Evolutionary conservation across 441 rosid species (phyloP), one percentile per base, ranked within the genome.

Genomic region (Aquilaria agallochum): DNA sequence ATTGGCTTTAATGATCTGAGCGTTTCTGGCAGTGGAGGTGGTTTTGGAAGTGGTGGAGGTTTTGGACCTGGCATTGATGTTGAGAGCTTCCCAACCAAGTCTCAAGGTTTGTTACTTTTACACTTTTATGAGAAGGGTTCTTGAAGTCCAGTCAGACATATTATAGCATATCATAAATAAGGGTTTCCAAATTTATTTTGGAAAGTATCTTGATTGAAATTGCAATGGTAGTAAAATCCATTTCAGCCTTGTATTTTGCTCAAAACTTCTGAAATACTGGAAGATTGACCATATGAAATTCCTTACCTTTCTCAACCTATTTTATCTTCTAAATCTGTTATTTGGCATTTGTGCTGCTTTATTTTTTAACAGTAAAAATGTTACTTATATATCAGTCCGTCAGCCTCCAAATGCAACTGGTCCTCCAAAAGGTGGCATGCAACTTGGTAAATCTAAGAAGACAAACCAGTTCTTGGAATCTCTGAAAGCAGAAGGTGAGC

Each of bases 391-490:
- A 40, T 40, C 76, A 87, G 98, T 86, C 63, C 96, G 86, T 69
- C 81, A 84, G 55, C 76, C 94, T 67, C 83, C 98, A 68, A 72
- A 92, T 40, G 97, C 88, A 57, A 72, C 77, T 72, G 98, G 96
- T 65, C 88, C 96, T 66, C 83, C 94, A 52, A 86, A 85, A 76
- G 94, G 97, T 70, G 98, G 98, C 53, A 92, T 92, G 98, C 80
- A 86, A 76, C 98, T 88, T 74, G 98, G 98, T 69, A 92, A 92
- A 80, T 71, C 79, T 59, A 86, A 82, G 31, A 85, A 78, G 74
- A 69, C 88, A 78, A 92, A 82, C 74, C 97, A 90, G 72, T 80
- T 90, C 53, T 76, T 92, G 82, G 97, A 92, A 72, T 90, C 94
- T 58, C 73, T 92, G 78, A 92, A 86, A 76, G 97, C 97, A 42